phyloP scores from a whole-genome alignment of 352 stramenopile species.

The Phytophthora capsici region DNA sequence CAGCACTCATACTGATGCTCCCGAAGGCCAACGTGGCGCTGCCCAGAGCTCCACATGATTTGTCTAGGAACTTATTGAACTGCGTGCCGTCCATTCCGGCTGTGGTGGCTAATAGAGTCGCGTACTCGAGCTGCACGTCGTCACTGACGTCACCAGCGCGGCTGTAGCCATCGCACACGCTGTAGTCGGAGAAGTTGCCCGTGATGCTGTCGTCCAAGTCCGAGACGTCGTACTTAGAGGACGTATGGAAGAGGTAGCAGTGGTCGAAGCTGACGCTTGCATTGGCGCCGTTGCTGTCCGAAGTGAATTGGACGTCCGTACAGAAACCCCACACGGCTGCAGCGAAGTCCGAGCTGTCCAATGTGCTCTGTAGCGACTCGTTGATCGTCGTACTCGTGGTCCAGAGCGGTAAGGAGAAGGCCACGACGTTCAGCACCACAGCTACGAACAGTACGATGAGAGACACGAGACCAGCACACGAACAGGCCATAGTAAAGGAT shows the following conservation, averaged over 20 bases:
- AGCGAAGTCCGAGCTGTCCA: conserved; percentile 57
- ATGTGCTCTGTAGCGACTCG: conserved; percentile 34
- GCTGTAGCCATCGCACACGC: conserved; percentile 65
- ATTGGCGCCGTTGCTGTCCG: conserved; percentile 31
- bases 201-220: conserved; percentile 40
- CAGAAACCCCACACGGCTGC: conserved; percentile 71
- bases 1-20: conserved; percentile 45
- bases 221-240: conserved; percentile 55
- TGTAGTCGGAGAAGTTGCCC: conserved; percentile 60
- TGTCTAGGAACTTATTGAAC: conserved; percentile 69
- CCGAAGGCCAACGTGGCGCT: conserved; percentile 53
- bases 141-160: conserved; percentile 36
- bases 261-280: conserved; percentile 54
- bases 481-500: conserved; percentile 51
- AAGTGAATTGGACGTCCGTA: conserved; percentile 60
- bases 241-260: conserved; percentile 80
- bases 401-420: conserved; percentile 72
- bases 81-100: conserved; percentile 56
- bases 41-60: conserved; percentile 60
- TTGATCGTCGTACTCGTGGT: conserved; percentile 63
- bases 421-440: conserved; percentile 63
- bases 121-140: conserved; percentile 38
- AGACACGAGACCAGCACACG: conserved; percentile 55
- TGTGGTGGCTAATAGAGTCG: conserved; percentile 37
- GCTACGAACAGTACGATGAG: conserved; percentile 66